Evolutionary conservation across 78 protist genomes (phyloP), one percentile per base, ranked within the genome.

Genomic region (Guillardia theta): DNA sequence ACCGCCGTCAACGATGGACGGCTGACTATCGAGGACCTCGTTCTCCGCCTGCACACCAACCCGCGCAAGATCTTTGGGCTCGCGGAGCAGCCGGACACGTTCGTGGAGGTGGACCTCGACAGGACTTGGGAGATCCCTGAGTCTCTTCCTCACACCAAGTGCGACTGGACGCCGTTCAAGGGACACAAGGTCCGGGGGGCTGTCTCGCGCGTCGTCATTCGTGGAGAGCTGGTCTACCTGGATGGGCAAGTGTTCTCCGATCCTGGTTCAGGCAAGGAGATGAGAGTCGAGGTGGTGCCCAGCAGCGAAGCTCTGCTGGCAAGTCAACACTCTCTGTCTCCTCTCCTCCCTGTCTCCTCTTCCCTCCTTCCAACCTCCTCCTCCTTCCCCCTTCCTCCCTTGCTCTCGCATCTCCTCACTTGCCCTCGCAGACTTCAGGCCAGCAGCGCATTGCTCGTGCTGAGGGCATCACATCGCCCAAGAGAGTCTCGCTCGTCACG

Each of bases 31-130:
- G 96, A 96, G 45, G 92, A 96, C 47, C 48, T 53, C 33, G 87
- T 76, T 15, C 48, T 33, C 41, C 24, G 50, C 58, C 46, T 70
- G 18, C 30, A 70, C 90, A 21, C 39, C 50, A 19, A 64, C 90
- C 97, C 97, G 54, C 92, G 88, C 48, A 21, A 18, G 30, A 58
- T 95, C 53, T 95, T 97, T 83, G 62, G 80, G 70, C 45, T 97
- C 3, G 95, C 96, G 37, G 95, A 92, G 53, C 97, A 93, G 94
- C 93, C 95, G 77, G 95, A 94, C 88, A 95, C 97, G 44, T 64
- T 54, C 54, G 93, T 96, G 64, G 97, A 95, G 92, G 90, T 96
- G 48, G 97, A 95, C 62, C 90, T 95, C 94, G 97, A 97, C 80
- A 77, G 88, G 50, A 94, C 78, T 87, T 95, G 95, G 96, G 36